Conservation (phyloP, 768 basidiomycete genomes). For the Scleroderma citrinum region DNA sequence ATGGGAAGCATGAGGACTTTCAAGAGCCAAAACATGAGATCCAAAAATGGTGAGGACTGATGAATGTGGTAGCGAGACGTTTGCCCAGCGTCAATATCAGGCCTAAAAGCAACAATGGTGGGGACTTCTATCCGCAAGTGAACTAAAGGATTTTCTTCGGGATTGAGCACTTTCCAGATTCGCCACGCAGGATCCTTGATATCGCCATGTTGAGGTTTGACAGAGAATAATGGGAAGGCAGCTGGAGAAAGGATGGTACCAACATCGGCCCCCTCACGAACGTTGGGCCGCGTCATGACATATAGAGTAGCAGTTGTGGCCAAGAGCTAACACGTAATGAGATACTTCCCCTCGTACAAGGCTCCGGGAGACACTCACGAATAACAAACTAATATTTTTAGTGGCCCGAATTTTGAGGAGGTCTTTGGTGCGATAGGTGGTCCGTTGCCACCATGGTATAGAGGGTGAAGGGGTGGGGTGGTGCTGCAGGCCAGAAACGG, state of each 20-base stretch:
- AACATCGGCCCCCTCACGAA: slow-evolving; percentile 23
- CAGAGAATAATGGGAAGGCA: slow-evolving; percentile 31
- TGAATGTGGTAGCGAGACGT: slow-evolving; percentile 32
- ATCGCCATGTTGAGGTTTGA: slow-evolving; percentile 25
- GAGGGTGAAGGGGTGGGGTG: slow-evolving; percentile 17
- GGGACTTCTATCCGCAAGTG: slow-evolving; percentile 82
- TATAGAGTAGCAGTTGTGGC: slow-evolving; percentile 73
- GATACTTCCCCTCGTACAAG: neutral
- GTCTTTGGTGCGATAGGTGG: slow-evolving; percentile 27
- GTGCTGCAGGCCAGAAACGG: slow-evolving; percentile 24
- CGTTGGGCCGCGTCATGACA: slow-evolving; percentile 56
- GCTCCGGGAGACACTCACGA: too few relatives aligned
- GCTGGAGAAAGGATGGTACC: slow-evolving; percentile 11
- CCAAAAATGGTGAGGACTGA: slow-evolving; percentile 43
- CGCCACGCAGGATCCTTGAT: slow-evolving; percentile 50
- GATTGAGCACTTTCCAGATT: slow-evolving; percentile 77
- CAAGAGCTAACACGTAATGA: slow-evolving; percentile 48
- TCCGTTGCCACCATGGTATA: slow-evolving; percentile 29
- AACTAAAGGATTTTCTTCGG: slow-evolving; percentile 54
- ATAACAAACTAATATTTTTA: slow-evolving; percentile 74
- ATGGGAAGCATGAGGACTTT: slow-evolving; percentile 87
- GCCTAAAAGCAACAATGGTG: slow-evolving; percentile 61
- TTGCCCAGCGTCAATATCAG: slow-evolving; percentile 28
- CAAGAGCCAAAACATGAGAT: slow-evolving; percentile 63
- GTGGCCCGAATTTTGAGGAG: slow-evolving; percentile 61